A percentile compares a stretch with the other conserved stretches of the same genome.
phyloP scores from a whole-genome alignment of 1,284 basidiomycete genomes.

The Vanrija sp. region DNA sequence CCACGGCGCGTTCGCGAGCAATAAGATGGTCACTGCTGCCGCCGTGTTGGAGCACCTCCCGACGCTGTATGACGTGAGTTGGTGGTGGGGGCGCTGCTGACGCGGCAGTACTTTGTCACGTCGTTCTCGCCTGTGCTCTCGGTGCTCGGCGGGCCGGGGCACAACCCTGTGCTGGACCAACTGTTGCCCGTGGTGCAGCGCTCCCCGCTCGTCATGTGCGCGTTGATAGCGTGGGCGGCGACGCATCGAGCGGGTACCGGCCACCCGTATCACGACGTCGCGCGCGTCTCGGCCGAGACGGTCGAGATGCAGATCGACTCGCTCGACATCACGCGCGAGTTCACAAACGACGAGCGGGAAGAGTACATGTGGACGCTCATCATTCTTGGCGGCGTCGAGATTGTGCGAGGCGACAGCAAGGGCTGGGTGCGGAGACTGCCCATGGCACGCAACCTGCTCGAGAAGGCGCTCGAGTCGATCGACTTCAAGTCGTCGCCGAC shows the following conservation, averaged over 20 bases:
- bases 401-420: slow-evolving; percentile 22
- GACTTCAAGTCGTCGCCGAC: slow-evolving; percentile 14
- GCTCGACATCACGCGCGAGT: slow-evolving; percentile 18
- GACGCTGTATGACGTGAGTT: slow-evolving; percentile 15
- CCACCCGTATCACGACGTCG: slow-evolving; percentile 28
- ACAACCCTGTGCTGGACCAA: slow-evolving; percentile 23
- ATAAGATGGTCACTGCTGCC: slow-evolving; percentile 19
- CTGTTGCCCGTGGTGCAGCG: slow-evolving; percentile 26
- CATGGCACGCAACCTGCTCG: slow-evolving; percentile 15
- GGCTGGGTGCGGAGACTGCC: slow-evolving; percentile 19
- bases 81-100: not conserved
- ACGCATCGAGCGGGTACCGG: slow-evolving; percentile 26
- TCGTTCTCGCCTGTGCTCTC: slow-evolving; percentile 31
- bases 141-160: slow-evolving; percentile 23
- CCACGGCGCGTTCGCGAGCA: slow-evolving; percentile 1
- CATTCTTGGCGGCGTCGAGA: slow-evolving; percentile 32
- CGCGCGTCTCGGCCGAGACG: slow-evolving; percentile 26
- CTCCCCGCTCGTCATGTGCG: slow-evolving; percentile 29
- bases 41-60: slow-evolving; percentile 21
- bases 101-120: slow-evolving; percentile 27
- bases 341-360: slow-evolving; percentile 20
- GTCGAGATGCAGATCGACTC: slow-evolving; percentile 27
- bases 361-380: slow-evolving; percentile 33
- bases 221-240: slow-evolving; percentile 32
- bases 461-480: slow-evolving; percentile 11